Evolutionary conservation across 345 rosid species (phyloP), one percentile per base, ranked within the genome.

Genomic region (Isatis tinctoria): DNA sequence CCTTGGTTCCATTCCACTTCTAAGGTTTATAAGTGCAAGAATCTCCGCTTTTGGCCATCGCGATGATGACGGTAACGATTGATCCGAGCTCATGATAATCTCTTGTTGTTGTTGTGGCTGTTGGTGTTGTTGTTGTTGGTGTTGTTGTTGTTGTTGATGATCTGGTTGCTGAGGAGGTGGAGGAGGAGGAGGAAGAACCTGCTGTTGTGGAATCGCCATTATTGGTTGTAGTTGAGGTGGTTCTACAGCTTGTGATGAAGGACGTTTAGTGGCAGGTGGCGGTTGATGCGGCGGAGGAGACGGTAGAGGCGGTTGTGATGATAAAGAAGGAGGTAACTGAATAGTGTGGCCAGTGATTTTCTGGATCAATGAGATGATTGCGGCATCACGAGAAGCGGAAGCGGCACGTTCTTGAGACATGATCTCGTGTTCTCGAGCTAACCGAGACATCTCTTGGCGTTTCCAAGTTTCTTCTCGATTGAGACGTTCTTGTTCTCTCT

Each of bases 1-100:
- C 81, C 81, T 78, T 49, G 78, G 76, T 60, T 90, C 97, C 56
- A 90, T 82, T 18, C 80, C 90, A 13, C 86, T 85, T 54, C 97
- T 82, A 1, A 88, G 0, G 51, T 82, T 77, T 59, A 90, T 90
- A 7, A 90, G 86, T 4, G 97, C 91, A 8, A 85, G 30, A 70
- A 90, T 89, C 79, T 90, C 97, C 1, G 79, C 84, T 65, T 87
- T 90, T 28, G 97, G 97, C 97, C 97, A 90, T 74, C 97, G 78
- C 5, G 97, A 85, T 5, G 88, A 82, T 11, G 79, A 59, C 0
- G 79, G 70, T 32, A 16, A 53, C 7, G 74, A 43, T 28, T 79
- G 76, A 39, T 85, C 88, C 6, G 70, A 65, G 69, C 78, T 73
- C 70, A 53, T 74, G 27, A 65, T 67, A 82, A 78, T 35, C 40